Conservation (phyloP, 306 rosid species). For the Acacia confusa region DNA sequence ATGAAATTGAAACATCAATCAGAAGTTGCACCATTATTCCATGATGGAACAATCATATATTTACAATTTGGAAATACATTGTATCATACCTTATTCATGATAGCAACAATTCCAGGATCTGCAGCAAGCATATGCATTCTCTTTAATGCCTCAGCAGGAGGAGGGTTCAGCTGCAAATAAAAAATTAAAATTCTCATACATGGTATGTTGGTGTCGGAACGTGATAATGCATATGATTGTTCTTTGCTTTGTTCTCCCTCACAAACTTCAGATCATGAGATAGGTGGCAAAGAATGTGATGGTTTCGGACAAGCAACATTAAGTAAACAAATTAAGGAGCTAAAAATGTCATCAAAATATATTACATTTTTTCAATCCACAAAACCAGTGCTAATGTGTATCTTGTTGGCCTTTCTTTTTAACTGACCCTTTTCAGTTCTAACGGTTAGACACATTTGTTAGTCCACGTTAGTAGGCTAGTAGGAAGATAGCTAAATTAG, state of each 20-base stretch:
- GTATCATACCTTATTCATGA: constrained; percentile 79
- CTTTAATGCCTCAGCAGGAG: constrained; percentile 79
- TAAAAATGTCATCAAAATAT: not conserved
- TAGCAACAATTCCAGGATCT: constrained; percentile 92
- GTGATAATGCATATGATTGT: too few relatives aligned
- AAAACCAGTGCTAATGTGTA: not conserved
- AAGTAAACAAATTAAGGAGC: not conserved
- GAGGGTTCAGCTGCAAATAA: constrained; percentile 78
- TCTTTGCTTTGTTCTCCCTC: not conserved
- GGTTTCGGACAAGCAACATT: not conserved
- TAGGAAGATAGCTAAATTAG: not conserved
- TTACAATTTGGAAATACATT: not conserved
- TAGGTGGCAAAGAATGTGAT: constrained; percentile 16
- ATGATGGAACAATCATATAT: constrained; percentile 29
- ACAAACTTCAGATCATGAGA: not conserved
- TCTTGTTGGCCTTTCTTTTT: not conserved
- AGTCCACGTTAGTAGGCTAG: not conserved
- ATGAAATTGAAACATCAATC: constrained; percentile 35
- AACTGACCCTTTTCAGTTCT: not conserved
- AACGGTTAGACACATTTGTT: not conserved
- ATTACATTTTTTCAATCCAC: constrained; percentile 13
- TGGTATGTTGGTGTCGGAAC: too few relatives aligned
- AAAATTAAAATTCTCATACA: constrained; percentile 9
- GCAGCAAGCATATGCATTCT: constrained; percentile 98
- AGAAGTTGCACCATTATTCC: constrained; percentile 24